Conservation (phyloP, 345 rosid genomes). For the Moricandia moricandioides region DNA sequence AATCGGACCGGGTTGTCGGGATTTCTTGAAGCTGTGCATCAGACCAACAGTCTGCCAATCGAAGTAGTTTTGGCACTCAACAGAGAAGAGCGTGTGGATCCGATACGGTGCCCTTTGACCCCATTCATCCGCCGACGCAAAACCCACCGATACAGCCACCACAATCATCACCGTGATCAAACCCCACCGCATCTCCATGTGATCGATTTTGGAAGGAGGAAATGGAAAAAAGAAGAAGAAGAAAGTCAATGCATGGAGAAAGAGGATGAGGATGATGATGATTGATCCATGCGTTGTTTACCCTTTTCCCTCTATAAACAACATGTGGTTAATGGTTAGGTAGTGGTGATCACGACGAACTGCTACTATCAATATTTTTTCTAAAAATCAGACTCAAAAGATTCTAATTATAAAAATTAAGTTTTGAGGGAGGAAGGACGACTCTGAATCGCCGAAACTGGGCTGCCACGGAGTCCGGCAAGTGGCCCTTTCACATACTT, state of each 20-base stretch:
- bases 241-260: constrained; percentile 43
- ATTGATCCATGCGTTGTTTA: constrained; percentile 15
- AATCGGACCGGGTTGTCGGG: constrained; percentile 87
- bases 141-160: constrained; percentile 12
- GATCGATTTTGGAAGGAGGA: constrained; percentile 25
- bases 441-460: neutral
- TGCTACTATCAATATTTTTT: neutral
- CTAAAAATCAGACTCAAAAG: neutral
- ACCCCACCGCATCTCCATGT: constrained; percentile 32
- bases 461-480: constrained; percentile 22
- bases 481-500: neutral
- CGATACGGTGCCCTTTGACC: constrained; percentile 54
- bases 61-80: constrained; percentile 92
- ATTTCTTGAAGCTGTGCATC: constrained; percentile 83
- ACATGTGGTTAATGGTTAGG: constrained; percentile 23
- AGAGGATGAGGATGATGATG: neutral
- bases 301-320: constrained; percentile 6
- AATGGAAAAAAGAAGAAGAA: neutral
- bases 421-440: neutral
- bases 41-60: constrained; percentile 99
- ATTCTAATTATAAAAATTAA: neutral
- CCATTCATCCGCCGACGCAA: constrained; percentile 29
- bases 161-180: constrained; percentile 13
- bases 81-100: constrained; percentile 95
- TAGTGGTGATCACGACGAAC: constrained; percentile 30